phyloP scores from a whole-genome alignment of 225 moss, liverwort and hornwort genomes.

The Physcomitrium patens region DNA sequence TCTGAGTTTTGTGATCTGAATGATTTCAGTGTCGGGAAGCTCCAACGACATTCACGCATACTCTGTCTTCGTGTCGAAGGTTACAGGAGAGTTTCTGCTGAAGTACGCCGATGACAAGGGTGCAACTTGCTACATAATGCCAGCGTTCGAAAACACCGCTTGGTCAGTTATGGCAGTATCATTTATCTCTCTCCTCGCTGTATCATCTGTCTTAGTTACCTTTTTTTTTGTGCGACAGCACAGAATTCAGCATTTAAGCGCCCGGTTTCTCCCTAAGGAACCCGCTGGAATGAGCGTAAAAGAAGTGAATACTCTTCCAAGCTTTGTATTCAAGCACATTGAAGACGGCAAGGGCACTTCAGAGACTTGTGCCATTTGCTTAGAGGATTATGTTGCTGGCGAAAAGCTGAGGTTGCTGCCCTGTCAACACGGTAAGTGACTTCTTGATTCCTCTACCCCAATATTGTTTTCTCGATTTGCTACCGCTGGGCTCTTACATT shows the following conservation, averaged over 20 bases:
- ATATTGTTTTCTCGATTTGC: too few species aligned
- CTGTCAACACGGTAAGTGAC: constrained; percentile 79
- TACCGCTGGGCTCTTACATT: too few species aligned
- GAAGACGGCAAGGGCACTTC: constrained; percentile 79
- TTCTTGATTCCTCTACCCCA: too few species aligned
- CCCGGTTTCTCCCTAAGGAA: constrained; percentile 64
- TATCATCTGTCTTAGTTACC: constrained; percentile 80
- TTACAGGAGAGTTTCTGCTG: constrained; percentile 68
- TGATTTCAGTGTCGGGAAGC: constrained; percentile 82
- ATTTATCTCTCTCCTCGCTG: constrained; percentile 87
- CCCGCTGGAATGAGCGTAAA: constrained; percentile 77
- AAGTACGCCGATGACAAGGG: constrained; percentile 55
- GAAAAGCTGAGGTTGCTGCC: constrained; percentile 84
- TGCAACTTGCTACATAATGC: constrained; percentile 85
- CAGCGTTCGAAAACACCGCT: constrained; percentile 89
- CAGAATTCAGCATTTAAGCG: constrained; percentile 64
- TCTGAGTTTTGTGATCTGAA: too few species aligned
- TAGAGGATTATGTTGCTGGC: constrained; percentile 90
- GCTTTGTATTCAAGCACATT: constrained; percentile 74
- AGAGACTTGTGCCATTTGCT: constrained; percentile 95
- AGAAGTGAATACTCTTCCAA: constrained; percentile 82
- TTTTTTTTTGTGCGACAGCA: constrained; percentile 96
- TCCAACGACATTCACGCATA: constrained; percentile 57
- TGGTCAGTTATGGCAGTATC: constrained; percentile 98
- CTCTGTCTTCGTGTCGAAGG: constrained; percentile 73